Base-by-base conservation (phyloP, 257 asterid species). In the Knoxia roxburghii region DNA sequence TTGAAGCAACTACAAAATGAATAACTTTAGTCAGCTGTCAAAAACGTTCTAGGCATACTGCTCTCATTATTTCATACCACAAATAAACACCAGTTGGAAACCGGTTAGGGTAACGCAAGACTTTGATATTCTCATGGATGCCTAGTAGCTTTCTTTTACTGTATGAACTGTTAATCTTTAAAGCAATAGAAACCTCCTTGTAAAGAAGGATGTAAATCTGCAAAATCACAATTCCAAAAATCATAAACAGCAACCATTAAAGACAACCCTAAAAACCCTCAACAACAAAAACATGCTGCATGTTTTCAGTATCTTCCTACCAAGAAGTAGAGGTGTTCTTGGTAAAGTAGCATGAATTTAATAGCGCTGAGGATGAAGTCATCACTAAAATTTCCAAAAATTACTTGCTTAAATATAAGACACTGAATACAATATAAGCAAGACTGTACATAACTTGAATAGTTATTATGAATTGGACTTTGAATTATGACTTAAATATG, bases 191-290 rank as follows among this genome's bases (percentile, higher is more conserved):
- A 77, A 92, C 98, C 76, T 92, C 98, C 91, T 89, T 89, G 89
- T 89, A 92, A 51, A 92, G 95, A 76, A 92, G 97, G 82, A 89
- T 85, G 85, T 81, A 79, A 77, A 92, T 89, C 98, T 92, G 95
- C 87, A 87, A 33, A 45, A 60, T 40, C 65, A 40, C 52, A 51
- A 54, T 63, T 13, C 37, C 43, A 32, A 54, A 66, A 71, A 57
- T 40, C 12, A 10, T 0, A n/a, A n/a, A 32, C 18, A 14, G 27
- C 37, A 30, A 64, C 35, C 39, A 53, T 13, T 62, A 0, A 30
- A n/a, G 45, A 53, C 35, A 26, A 27, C 24, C 46, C 18, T 1
- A 51, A 24, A 15, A 1, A 51, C 48, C 14, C 58, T 20, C 27
- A 26, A 32, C 0, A 18, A 43, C 32, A 11, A 12, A 26, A 48